Evolutionary conservation across 352 stramenopile genomes (phyloP).

Genomic region (Pythium coloratum): DNA sequence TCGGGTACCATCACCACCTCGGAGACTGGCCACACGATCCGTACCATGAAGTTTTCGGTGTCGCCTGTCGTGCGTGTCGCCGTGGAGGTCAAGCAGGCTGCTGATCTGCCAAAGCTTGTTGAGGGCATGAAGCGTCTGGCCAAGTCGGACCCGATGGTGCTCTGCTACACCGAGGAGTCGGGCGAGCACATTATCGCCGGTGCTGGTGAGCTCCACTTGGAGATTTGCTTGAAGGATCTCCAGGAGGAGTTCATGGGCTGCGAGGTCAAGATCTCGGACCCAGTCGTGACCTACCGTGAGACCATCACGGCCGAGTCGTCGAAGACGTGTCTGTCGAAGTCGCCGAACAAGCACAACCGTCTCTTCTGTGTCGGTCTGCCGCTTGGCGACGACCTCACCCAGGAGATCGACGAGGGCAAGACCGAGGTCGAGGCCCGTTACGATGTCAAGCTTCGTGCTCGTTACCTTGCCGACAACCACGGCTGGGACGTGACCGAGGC

Average conservation of each 20-base stretch:
- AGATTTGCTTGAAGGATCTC: slow-evolving; percentile 99
- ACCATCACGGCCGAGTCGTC: slow-evolving; percentile 95
- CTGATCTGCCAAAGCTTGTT: slow-evolving; percentile 99
- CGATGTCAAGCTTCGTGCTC: slow-evolving; percentile 97
- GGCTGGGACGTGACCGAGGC: slow-evolving; percentile 97
- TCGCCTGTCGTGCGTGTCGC: slow-evolving; percentile 99
- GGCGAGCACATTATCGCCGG: slow-evolving; percentile 99
- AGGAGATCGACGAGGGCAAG: slow-evolving; percentile 98
- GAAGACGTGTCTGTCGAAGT: slow-evolving; percentile 98
- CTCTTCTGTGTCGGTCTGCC: slow-evolving; percentile 95
- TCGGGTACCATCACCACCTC: slow-evolving; percentile 98
- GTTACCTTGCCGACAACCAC: slow-evolving; percentile 97
- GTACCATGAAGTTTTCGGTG: slow-evolving; percentile 99
- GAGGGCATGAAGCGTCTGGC: slow-evolving; percentile 99
- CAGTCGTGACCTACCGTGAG: slow-evolving; percentile 99
- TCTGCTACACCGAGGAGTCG: slow-evolving; percentile 99
- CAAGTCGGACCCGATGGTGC: slow-evolving; percentile 99
- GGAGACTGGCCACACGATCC: slow-evolving; percentile 98
- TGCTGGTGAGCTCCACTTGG: slow-evolving; percentile 98
- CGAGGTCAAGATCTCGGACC: slow-evolving; percentile 98
- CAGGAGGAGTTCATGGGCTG: slow-evolving; percentile 99
- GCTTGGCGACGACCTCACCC: slow-evolving; percentile 93
- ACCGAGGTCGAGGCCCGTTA: slow-evolving; percentile 87
- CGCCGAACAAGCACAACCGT: slow-evolving; percentile 99
- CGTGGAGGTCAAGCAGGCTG: slow-evolving; percentile 98